Conservation (phyloP, 139 green algal genomes). For the Trebouxia sp. region DNA sequence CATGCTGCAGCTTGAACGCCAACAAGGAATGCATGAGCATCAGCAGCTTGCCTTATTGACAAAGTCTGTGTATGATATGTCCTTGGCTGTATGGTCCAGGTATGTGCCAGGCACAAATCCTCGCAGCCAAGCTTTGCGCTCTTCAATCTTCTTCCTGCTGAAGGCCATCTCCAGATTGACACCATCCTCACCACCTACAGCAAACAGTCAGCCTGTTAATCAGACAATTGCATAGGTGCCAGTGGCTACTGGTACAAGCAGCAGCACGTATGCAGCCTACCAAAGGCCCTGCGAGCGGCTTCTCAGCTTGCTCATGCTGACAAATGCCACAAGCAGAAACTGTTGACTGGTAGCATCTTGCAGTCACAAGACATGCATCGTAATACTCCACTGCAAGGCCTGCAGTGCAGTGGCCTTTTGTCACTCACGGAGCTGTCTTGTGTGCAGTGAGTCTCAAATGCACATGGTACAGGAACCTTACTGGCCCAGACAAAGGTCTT, state of each 20-base stretch:
- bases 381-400: neutral
- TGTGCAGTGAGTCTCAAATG: neutral
- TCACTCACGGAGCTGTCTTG: neutral
- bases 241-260: too few relatives aligned
- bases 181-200: constrained; percentile 74
- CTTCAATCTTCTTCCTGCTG: constrained; percentile 97
- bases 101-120: constrained; percentile 87
- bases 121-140: constrained; percentile 95
- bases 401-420: neutral
- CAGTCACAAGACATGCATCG: neutral
- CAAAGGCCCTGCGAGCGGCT: too few relatives aligned
- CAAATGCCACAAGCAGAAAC: too few relatives aligned
- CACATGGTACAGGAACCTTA: constrained; percentile 29
- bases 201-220: too few relatives aligned
- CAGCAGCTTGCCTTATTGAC: constrained; percentile 76
- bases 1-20: neutral
- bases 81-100: constrained; percentile 82
- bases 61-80: constrained; percentile 95
- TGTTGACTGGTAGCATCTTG: neutral
- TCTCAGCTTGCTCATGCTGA: too few relatives aligned
- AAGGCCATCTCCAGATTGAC: constrained; percentile 96
- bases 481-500: constrained; percentile 90
- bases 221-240: too few relatives aligned
- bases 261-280: too few relatives aligned
- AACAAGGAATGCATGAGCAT: neutral